phyloP scores from a whole-genome alignment of 345 rosid species.

The Populus alba region DNA sequence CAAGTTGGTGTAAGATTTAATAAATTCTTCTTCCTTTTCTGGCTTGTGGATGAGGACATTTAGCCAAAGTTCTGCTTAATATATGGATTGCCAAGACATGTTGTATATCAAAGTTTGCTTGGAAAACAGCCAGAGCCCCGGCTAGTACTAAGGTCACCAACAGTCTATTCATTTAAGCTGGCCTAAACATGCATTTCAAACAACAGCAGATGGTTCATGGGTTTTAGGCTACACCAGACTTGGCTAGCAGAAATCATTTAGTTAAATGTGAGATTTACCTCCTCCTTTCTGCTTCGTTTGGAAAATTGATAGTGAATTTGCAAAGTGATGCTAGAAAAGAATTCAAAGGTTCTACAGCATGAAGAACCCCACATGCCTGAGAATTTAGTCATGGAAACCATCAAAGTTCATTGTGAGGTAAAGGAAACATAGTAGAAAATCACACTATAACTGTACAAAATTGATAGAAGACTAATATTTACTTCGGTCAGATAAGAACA shows the following conservation, averaged over 20 bases:
- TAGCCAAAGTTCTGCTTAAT: no score
- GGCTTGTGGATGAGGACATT: no score
- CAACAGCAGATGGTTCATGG: no score
- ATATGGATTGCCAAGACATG: no score
- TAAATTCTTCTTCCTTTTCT: no score
- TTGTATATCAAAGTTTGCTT: no score
- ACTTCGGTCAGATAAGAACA: neutral
- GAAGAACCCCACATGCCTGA: constrained; percentile 99
- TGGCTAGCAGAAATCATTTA: neutral
- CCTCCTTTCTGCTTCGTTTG: constrained; percentile 69
- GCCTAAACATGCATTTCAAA: no score
- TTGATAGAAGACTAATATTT: neutral
- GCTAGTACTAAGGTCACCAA: no score
- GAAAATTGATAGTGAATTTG: constrained; percentile 85
- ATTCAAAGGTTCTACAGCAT: constrained; percentile 91
- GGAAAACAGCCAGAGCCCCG: no score
- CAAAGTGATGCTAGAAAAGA: constrained; percentile 94
- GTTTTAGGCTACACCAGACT: no score
- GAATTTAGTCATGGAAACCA: constrained; percentile 18
- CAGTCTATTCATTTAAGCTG: no score
- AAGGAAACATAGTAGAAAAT: constrained; percentile 8
- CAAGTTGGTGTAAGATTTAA: no score
- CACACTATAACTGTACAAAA: neutral
- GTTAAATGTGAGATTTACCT: constrained; percentile 41
- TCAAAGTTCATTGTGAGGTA: constrained; percentile 7